Conservation (phyloP, 208 protist species). For the Endotrypanum monterogeii region DNA sequence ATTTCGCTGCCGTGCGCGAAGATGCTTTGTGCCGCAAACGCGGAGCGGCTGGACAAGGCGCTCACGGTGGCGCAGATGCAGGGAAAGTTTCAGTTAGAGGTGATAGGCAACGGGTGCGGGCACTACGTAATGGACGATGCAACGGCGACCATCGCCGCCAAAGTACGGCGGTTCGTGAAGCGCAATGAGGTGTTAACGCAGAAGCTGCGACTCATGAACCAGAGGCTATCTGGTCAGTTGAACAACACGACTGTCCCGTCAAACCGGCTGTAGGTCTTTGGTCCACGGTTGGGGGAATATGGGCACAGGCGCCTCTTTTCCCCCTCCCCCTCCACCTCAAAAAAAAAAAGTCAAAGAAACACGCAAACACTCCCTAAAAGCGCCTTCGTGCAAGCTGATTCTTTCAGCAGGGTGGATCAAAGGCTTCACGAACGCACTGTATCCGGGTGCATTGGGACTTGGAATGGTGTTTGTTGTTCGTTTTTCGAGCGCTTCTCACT, state of each 20-base stretch:
- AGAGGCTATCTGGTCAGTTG: slow-evolving; percentile 22
- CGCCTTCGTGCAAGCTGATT: no score
- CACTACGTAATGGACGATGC: slow-evolving; percentile 94
- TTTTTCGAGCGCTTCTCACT: no score
- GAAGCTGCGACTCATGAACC: slow-evolving; percentile 43
- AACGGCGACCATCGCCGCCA: slow-evolving; percentile 48
- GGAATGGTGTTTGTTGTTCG: no score
- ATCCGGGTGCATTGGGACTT: no score
- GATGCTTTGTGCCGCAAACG: slow-evolving; percentile 87
- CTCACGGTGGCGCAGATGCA: slow-evolving; percentile 95
- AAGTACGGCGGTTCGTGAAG: slow-evolving; percentile 66
- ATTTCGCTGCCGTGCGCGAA: slow-evolving; percentile 74
- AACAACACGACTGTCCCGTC: slow-evolving; percentile 41
- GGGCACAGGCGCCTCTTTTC: no score
- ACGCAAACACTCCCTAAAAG: no score
- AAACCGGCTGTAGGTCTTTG: slow-evolving; percentile 11
- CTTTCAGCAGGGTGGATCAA: no score
- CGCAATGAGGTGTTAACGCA: slow-evolving; percentile 50
- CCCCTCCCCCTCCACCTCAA: not conserved
- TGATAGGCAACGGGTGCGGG: slow-evolving; percentile 82
- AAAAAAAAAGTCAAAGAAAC: not conserved
- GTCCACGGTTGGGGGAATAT: not conserved
- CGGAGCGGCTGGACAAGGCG: slow-evolving; percentile 87
- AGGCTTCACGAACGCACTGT: no score
- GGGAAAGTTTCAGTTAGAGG: slow-evolving; percentile 93